Percentiles rank a stretch among this genome's conserved stretches.
Evolutionary conservation across 257 asterid species (phyloP).

Genomic region (Ballota nigra): DNA sequence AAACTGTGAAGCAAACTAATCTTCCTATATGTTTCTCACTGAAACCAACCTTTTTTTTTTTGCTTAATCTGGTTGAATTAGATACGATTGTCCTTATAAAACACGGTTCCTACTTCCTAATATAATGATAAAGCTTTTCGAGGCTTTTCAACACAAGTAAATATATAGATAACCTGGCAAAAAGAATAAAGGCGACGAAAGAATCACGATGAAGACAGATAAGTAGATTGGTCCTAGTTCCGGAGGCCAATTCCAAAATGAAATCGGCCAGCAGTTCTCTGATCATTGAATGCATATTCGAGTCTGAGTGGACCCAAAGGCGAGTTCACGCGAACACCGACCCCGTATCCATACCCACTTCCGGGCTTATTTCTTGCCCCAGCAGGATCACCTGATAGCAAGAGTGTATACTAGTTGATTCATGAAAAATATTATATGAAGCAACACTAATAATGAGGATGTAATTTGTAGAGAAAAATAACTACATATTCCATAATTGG

Average conservation of each 20-base stretch:
- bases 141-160: neutral
- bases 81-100: neutral
- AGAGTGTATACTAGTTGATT: neutral
- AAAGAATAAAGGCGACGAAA: neutral
- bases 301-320: constrained; percentile 94
- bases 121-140: neutral
- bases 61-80: neutral
- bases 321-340: constrained; percentile 85
- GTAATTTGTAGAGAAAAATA: neutral
- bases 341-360: constrained; percentile 90
- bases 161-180: neutral
- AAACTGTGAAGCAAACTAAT: neutral
- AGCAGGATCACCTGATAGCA: constrained; percentile 79
- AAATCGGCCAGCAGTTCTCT: constrained; percentile 64
- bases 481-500: neutral
- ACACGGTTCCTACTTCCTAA: neutral
- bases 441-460: neutral
- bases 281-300: constrained; percentile 91
- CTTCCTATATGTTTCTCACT: too few relatives aligned
- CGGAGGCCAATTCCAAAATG: constrained; percentile 93
- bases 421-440: neutral
- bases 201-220: neutral
- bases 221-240: constrained; percentile 34
- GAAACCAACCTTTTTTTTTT: neutral
- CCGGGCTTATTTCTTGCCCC: constrained; percentile 95